Evolutionary conservation across 768 basidiomycete species (phyloP), one percentile per base, ranked within the genome.

Genomic region (Suillus bovinus): DNA sequence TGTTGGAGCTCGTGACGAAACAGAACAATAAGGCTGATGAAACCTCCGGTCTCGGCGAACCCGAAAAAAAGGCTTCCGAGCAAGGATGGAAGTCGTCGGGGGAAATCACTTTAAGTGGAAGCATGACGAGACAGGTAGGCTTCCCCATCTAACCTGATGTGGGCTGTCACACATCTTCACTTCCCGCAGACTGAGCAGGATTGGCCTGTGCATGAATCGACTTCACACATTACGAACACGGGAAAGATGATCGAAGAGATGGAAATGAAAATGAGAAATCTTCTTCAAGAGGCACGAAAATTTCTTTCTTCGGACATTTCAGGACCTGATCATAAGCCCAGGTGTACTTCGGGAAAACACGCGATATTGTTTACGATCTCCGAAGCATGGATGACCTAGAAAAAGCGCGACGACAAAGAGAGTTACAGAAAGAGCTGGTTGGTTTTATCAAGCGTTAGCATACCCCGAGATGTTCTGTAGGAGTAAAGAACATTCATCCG

Each of bases 221-320:
- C 88, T 24, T 89, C 92, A 46, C 97, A 99, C 76, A 90, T 99
- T 62, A 84, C 87, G 47, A 99, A 99, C 75, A 89, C 90, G n/a
- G 97, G 97, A 5, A 85, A 84, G 67, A 90, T 98, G 88, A 89
- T 99, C 65, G 97, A 99, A 76, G 97, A 99, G 66, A 96, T 96
- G 93, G 97, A 99, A 77, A 94, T 96, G 74, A 99, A 99, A 80
- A 95, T 99, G 94, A 85, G 97, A 42, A 97, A 97, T 75, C 79
- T 94, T 61, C 81, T 99, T 54, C 91, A 94, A 76, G 93, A 95
- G 81, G 93, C 87, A 63, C 52, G 78, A 44, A 46, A 60, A 47
- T 66, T 29, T 61, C 34, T 57, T 60, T 64, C 29, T 22, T 56
- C 7, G 55, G 44, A 50, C 22, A 44, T 57, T n/a, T 56, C 24